phyloP scores from a whole-genome alignment of 805 yeast species.

The Candida palmyrensis region DNA sequence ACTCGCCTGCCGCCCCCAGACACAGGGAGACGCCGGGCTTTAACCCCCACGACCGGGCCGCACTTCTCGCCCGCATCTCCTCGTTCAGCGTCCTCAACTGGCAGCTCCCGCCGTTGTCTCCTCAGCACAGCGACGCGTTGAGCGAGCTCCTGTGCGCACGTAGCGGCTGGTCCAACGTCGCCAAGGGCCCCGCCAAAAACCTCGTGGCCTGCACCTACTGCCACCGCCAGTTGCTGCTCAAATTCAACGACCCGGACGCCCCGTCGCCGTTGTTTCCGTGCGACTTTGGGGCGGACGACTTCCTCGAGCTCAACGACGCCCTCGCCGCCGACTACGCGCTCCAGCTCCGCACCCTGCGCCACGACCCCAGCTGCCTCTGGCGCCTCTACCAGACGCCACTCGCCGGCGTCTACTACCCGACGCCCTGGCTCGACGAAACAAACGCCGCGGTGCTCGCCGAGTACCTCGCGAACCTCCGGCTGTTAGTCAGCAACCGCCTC shows the following conservation, averaged over 20 bases:
- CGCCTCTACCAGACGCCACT: conserved; percentile 27
- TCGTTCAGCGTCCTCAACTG: conserved; percentile 46
- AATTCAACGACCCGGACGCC: conserved; percentile 17
- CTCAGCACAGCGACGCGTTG: conserved; percentile 12
- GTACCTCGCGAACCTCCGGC: conserved; percentile 23
- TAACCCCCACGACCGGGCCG: conserved; percentile 33
- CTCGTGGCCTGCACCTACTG: conserved; percentile 31
- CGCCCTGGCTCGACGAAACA: conserved; percentile 26
- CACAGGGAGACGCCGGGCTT: too few species aligned
- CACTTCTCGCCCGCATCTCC: conserved; percentile 34
- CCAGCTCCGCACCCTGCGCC: conserved; percentile 22
- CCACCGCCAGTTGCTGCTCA: conserved; percentile 20
- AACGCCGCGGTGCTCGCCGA: conserved; percentile 22
- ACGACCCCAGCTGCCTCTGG: conserved; percentile 32
- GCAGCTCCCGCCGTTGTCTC: conserved; percentile 27
- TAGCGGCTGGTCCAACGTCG: conserved; percentile 48
- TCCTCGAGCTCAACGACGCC: conserved; percentile 17
- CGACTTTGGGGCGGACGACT: conserved; percentile 17
- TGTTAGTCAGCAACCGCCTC: conserved; percentile 20
- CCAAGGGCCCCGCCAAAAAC: conserved; percentile 17
- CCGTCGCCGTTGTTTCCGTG: conserved; percentile 6
- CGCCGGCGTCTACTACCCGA: conserved; percentile 27
- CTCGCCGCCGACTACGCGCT: conserved; percentile 20
- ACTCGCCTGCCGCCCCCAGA: not conserved
- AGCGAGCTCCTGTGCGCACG: conserved; percentile 46